Percentiles rank a stretch among this genome's conserved stretches.
Evolutionary conservation across 2,329 filamentous ascomycete species (phyloP).

Genomic region (Colletotrichum sp.): DNA sequence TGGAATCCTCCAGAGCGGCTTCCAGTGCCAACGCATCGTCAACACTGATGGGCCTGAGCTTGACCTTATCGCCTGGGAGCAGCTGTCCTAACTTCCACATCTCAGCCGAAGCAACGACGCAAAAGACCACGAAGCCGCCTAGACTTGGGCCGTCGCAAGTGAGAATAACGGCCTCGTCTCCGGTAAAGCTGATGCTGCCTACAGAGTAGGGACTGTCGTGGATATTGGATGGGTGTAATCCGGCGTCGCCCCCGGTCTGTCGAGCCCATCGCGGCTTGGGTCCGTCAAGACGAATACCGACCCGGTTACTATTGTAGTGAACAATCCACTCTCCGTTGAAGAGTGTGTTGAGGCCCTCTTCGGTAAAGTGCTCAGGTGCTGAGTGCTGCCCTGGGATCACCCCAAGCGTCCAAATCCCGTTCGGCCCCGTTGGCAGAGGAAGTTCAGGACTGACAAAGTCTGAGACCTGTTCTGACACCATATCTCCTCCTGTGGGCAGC

Average conservation of each 20-base stretch:
- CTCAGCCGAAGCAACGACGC: slow-evolving; percentile 40
- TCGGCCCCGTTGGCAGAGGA: slow-evolving; percentile 28
- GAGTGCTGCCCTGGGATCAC: slow-evolving; percentile 45
- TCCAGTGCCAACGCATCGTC: slow-evolving; percentile 29
- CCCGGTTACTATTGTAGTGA: slow-evolving; percentile 45
- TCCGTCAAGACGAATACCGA: slow-evolving; percentile 42
- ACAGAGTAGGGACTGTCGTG: slow-evolving; percentile 43
- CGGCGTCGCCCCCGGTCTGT: slow-evolving; percentile 39
- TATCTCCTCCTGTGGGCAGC: slow-evolving; percentile 24
- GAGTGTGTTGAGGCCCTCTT: slow-evolving; percentile 31
- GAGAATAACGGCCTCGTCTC: slow-evolving; percentile 44
- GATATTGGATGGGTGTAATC: slow-evolving; percentile 47
- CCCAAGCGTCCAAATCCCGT: slow-evolving; percentile 33
- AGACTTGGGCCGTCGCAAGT: slow-evolving; percentile 44
- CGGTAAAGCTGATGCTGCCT: slow-evolving; percentile 48
- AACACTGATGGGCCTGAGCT: slow-evolving; percentile 32
- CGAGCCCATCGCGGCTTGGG: slow-evolving; percentile 43
- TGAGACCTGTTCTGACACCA: neutral
- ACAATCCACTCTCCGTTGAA: slow-evolving; percentile 41
- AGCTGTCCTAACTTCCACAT: slow-evolving; percentile 48
- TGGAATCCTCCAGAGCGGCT: slow-evolving; percentile 22
- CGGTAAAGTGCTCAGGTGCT: slow-evolving; percentile 41
- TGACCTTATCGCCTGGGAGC: slow-evolving; percentile 41
- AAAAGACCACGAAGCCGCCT: slow-evolving; percentile 45
- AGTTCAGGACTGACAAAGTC: neutral